Percentiles rank a stretch among this genome's conserved stretches.
These are phyloP conservation scores for Albophoma yamanashiensis DNA, from an alignment of 2,329 filamentous ascomycete genomes.

Conservation along the genomic window DNA sequence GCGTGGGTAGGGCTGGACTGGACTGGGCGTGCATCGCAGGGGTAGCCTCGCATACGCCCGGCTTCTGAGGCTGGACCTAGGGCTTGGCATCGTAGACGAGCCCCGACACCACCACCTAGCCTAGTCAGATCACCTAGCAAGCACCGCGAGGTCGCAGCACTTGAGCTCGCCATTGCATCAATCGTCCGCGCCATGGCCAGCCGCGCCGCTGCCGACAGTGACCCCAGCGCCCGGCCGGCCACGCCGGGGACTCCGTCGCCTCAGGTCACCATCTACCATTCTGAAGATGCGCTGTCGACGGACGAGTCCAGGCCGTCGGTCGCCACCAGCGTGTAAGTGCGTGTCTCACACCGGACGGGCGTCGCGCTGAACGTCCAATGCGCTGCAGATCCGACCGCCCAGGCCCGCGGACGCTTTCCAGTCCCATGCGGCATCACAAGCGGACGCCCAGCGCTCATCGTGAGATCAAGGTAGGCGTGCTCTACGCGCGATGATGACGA, in stretches of 20 bases:
- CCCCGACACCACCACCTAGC: neutral
- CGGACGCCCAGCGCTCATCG: constrained; percentile 47
- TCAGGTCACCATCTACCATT: constrained; percentile 17
- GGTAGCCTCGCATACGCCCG: neutral
- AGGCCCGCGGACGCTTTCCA: constrained; percentile 30
- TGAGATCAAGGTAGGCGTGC: constrained; percentile 40
- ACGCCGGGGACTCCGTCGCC: constrained; percentile 10
- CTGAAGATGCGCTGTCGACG: constrained; percentile 13
- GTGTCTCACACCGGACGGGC: neutral
- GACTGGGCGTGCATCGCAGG: neutral
- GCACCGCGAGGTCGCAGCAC: neutral
- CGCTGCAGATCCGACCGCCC: constrained; percentile 31
- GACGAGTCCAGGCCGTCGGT: constrained; percentile 3
- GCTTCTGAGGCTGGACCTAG: neutral
- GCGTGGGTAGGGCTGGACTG: neutral
- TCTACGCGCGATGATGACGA: neutral
- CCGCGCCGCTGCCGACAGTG: neutral
- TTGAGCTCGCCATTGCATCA: neutral
- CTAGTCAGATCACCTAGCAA: neutral
- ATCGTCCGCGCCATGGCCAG: neutral
- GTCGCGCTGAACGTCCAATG: neutral
- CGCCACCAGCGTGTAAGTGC: constrained; percentile 31
- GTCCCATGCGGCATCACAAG: constrained; percentile 46
- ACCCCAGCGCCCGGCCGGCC: neutral
- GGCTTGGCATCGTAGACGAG: neutral